Percentiles rank a stretch among this genome's conserved stretches.
Conservation (phyloP, 306 rosid species). For the Herpetospermum pedunculosum region DNA sequence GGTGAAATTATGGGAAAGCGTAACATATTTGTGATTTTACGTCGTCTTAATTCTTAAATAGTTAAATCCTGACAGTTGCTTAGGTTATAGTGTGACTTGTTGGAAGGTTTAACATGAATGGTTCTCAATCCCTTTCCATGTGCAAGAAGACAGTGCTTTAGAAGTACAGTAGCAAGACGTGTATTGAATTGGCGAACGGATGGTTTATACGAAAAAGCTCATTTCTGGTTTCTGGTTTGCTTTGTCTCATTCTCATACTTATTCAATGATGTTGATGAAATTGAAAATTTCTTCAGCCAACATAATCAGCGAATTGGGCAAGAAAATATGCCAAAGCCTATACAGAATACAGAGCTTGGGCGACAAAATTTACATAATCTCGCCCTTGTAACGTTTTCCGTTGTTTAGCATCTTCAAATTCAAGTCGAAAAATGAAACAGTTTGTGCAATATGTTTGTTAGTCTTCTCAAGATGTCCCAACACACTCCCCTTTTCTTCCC, state of each 20-base stretch:
- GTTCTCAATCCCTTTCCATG: neutral
- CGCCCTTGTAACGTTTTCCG: neutral
- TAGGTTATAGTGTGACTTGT: conserved; percentile 4
- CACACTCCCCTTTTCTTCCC: neutral
- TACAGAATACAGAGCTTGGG: neutral
- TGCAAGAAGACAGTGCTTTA: neutral
- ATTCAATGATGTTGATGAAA: neutral
- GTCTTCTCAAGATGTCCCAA: neutral
- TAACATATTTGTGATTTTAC: neutral
- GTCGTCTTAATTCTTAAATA: neutral
- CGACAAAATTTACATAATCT: neutral
- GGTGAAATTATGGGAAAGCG: neutral
- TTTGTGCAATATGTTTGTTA: neutral
- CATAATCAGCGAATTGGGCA: neutral
- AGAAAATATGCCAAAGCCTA: neutral
- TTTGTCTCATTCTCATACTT: neutral
- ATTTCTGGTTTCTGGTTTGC: neutral
- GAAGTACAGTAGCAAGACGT: neutral
- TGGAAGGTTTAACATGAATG: neutral
- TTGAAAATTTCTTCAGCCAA: neutral
- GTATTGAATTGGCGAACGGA: neutral
- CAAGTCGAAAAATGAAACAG: neutral
- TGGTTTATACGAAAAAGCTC: neutral
- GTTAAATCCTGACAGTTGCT: conserved; percentile 1
- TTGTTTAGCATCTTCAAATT: neutral